Evolutionary conservation across 2,329 filamentous ascomycete species (phyloP).

Genomic region (Fusarium solani-melongenae): DNA sequence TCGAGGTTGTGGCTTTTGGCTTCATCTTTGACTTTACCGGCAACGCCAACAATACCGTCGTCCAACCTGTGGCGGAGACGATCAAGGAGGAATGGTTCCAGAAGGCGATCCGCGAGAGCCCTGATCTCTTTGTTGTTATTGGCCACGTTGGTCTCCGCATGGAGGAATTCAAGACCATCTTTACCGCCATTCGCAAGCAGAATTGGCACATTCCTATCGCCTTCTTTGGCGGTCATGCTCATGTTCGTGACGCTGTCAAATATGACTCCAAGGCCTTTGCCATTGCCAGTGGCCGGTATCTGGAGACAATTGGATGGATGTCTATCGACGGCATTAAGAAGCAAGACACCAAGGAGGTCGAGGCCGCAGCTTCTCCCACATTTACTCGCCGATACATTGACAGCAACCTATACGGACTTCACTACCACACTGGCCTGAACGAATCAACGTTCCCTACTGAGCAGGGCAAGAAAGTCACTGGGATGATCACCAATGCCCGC

Average conservation of each 20-base stretch:
- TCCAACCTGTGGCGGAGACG: slow-evolving; percentile 82
- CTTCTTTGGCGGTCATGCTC: slow-evolving; percentile 91
- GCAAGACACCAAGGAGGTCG: slow-evolving; percentile 39
- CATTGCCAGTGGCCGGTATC: slow-evolving; percentile 88
- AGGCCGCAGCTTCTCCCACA: slow-evolving; percentile 55
- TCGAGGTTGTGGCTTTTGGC: slow-evolving; percentile 88
- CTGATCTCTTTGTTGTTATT: slow-evolving; percentile 87
- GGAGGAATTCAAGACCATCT: slow-evolving; percentile 81
- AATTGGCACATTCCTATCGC: slow-evolving; percentile 88
- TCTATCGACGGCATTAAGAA: slow-evolving; percentile 75
- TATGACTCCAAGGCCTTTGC: slow-evolving; percentile 84
- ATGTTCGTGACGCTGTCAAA: slow-evolving; percentile 84
- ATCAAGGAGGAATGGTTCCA: slow-evolving; percentile 91
- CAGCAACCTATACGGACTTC: slow-evolving; percentile 87
- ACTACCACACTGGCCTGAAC: slow-evolving; percentile 82
- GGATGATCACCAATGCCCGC: slow-evolving; percentile 76
- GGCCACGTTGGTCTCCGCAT: slow-evolving; percentile 89
- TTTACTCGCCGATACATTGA: slow-evolving; percentile 91
- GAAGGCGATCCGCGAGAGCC: slow-evolving; percentile 82
- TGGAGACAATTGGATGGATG: slow-evolving; percentile 96
- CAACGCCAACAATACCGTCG: slow-evolving; percentile 90
- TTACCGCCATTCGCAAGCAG: slow-evolving; percentile 78
- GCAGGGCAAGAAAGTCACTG: slow-evolving; percentile 77
- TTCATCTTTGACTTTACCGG: slow-evolving; percentile 95
- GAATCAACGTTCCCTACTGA: slow-evolving; percentile 79